Base-by-base conservation (phyloP, 2,329 filamentous ascomycete genomes). In the Pleomassaria siparia region DNA sequence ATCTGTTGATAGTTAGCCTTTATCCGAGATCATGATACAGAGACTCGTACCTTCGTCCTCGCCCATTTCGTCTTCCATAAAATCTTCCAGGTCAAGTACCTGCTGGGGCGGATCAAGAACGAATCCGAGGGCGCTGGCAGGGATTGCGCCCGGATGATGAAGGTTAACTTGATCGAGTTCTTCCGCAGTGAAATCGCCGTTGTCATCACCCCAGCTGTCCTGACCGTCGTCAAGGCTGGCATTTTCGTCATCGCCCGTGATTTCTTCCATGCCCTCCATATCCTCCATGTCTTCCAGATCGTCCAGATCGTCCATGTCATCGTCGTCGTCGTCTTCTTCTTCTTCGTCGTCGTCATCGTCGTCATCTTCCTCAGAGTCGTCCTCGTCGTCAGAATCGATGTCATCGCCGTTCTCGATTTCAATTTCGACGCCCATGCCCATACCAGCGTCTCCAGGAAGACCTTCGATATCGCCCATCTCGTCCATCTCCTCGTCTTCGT, bases 401-500 rank as follows among this genome's bases (percentile, higher is more conserved):
- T 83, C 82, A 2, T 82, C 78, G 2, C 77, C 79, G 25, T 83
- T 83, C 10, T 84, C 84, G 21, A 96, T 88, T 52, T 95, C 89
- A 58, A 97, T 88, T 74, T 96, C 91, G 43, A 96, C 88, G 29
- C 89, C 85, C 71, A 84, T 79, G 20, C 73, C 39, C 36, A 46
- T 41, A 30, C 26, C 39, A 13, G 26, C 72, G 58, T 85, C 82
- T 12, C 82, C 83, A 30, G 81, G 76, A 32, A 85, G 71, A 47
- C 83, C 83, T 75, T 86, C 83, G 41, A 86, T 81, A 10, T 78
- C 78, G 5, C 91, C 92, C 79, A 95, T 91, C 30, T 85, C 88
- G 51, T 85, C 85, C 43, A 91, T 80, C 22, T 88, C 88, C 47
- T 95, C 89, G 53, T 88, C 80, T 51, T 95, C 89, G 63, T 95